A percentile compares a stretch with the other conserved stretches of the same genome.
phyloP scores from a whole-genome alignment of 1,284 basidiomycete species.

The Amylostereum chailletii region DNA sequence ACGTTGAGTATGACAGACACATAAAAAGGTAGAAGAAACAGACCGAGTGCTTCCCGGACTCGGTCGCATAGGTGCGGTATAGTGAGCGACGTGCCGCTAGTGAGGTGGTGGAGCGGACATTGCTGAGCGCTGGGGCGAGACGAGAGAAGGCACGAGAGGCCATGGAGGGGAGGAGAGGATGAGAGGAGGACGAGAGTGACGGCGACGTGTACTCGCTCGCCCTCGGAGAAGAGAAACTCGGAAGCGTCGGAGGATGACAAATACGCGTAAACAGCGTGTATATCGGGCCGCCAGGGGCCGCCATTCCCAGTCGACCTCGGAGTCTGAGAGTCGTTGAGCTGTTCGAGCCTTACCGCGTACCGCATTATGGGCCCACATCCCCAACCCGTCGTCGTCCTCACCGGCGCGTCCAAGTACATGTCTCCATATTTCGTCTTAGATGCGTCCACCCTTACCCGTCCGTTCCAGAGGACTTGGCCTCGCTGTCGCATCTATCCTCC shows the following conservation, averaged over 20 bases:
- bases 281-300: slow-evolving; percentile 1
- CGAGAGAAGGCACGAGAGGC: slow-evolving; percentile 57
- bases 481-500: slow-evolving; percentile 55
- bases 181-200: slow-evolving; percentile 11
- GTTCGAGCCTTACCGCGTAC: too few species aligned
- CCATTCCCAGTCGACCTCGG: not conserved
- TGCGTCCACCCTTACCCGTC: slow-evolving; percentile 4
- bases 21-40: slow-evolving; percentile 8
- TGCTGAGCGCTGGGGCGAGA: slow-evolving; percentile 47
- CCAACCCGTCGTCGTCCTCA: slow-evolving; percentile 52
- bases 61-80: slow-evolving; percentile 55
- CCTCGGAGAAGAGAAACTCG: too few species aligned
- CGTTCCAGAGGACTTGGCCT: slow-evolving; percentile 72
- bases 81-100: slow-evolving; percentile 31
- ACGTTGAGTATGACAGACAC: slow-evolving; percentile 2
- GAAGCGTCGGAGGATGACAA: slow-evolving; percentile 5
- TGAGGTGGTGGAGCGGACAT: slow-evolving; percentile 30
- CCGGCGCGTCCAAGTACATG: slow-evolving; percentile 67
- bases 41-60: slow-evolving; percentile 48
- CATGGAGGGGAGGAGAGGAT: slow-evolving; percentile 35
- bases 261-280: slow-evolving; percentile 13
- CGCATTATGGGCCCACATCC: slow-evolving; percentile 11
- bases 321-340: too few species aligned
- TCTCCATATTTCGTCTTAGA: slow-evolving; percentile 4
- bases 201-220: too few species aligned